Base-by-base conservation (phyloP, 257 asterid species). In the Osmanthus fragrans region DNA sequence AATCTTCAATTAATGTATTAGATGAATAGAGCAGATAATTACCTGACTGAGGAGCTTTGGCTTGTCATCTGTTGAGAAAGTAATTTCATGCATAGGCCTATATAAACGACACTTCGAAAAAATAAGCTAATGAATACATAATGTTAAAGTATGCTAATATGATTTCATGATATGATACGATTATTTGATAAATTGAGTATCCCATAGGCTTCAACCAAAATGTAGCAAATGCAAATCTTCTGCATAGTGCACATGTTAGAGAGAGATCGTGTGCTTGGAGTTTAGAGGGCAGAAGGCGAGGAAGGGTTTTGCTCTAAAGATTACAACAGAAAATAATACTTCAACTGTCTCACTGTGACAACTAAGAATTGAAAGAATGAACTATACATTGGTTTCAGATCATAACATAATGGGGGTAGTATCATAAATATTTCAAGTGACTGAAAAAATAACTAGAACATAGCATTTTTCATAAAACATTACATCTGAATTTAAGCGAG, bases 31-130 rank as follows among this genome's bases (percentile, higher is more conserved):
- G 76, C 70, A 70, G 30, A 47, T 68, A 73, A 71, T 56, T 80
- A 96, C 98, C 97, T 90, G 96, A 86, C 97, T 96, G 74, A 96
- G 97, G 83, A 96, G 94, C 84, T 96, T 96, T 71, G 97, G 99
- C 83, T 88, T 93, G 91, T 96, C 97, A 70, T 87, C 90, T 9
- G 89, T 87, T 81, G 99, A 96, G 85, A 91, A 92, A 30, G 99
- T 96, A 84, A 96, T 96, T 86, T 96, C 99, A 85, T 96, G 99
- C 97, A 93, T 90, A 76, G 98, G 92, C 94, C 99, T 96, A 88
- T 89, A 84, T 72, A 73, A 75, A 76, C 70, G 8, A 51, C 71
- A 13, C 69, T 29, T 65, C 72, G 64, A 40, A 76, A 40, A 30
- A 49, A 78, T 72, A 68, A 82, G 81, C 77, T 76, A 40, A 36